Percentiles rank a stretch among this genome's conserved stretches.
These are phyloP conservation scores for Chlorella sp. DNA, from an alignment of 139 green algal genomes.

Conservation along the genomic window DNA sequence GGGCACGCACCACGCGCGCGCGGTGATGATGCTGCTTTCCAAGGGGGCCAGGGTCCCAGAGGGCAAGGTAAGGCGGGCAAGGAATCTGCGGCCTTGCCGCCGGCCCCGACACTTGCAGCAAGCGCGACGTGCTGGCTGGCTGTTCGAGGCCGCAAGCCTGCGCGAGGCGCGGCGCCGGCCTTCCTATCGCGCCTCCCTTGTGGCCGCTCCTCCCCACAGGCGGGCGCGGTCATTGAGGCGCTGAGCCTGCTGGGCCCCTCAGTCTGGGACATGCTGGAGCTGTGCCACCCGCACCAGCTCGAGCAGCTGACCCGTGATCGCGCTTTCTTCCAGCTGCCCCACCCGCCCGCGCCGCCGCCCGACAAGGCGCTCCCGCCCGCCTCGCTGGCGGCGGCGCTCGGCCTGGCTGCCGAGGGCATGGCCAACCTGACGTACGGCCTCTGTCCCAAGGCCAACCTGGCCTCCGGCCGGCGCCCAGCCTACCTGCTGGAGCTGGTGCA, in stretches of 20 bases:
- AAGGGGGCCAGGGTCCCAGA: too few relatives aligned
- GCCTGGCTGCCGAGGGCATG: background rate
- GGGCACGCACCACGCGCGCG: too few relatives aligned
- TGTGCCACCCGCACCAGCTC: background rate
- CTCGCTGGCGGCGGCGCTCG: background rate
- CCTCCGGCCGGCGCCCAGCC: constrained; percentile 8
- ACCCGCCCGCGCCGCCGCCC: background rate
- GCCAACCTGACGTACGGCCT: constrained; percentile 21
- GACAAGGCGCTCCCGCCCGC: background rate
- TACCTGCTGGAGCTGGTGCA: constrained; percentile 27
- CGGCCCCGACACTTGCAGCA: too few relatives aligned
- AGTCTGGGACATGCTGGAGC: background rate
- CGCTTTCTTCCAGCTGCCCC: background rate
- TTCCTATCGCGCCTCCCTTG: too few relatives aligned
- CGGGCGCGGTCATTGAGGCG: background rate
- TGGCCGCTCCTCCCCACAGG: too few relatives aligned
- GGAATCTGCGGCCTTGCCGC: too few relatives aligned
- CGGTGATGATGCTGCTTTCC: too few relatives aligned
- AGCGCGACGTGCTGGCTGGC: too few relatives aligned
- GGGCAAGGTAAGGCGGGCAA: too few relatives aligned
- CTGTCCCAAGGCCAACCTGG: background rate
- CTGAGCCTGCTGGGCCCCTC: background rate
- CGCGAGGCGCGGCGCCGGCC: too few relatives aligned
- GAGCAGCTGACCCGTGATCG: background rate
- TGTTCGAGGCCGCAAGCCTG: too few relatives aligned